Base-by-base conservation (phyloP, 805 yeast species). In the Candida sphagnicola region DNA sequence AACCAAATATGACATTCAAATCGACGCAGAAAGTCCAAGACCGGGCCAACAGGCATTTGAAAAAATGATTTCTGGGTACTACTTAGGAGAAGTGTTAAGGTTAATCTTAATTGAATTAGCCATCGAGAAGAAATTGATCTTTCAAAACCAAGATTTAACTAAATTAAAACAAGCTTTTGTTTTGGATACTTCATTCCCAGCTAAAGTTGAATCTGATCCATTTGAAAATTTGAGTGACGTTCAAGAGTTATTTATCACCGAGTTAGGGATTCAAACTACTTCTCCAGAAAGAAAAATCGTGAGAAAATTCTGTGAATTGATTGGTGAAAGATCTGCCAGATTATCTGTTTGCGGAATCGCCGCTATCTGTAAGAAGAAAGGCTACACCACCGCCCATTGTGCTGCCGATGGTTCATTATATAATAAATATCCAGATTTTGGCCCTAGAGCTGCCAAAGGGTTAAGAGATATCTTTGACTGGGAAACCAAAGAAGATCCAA, bases 381-480 rank as follows among this genome's bases (percentile, higher is more conserved):
- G 79, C 42, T 78, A 81, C 72, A 65, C 67, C 48, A 74, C 82
- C 29, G 90, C 82, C 37, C 89, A 88, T 57, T 87, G 90, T 65
- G 99, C 98, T 39, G 95, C 96, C 46, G 99, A 91, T 61, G 98
- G 99, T 47, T 88, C 96, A 10, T 98, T 91, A 28, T 87, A 74
- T 75, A 88, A 89, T 78, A 85, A 75, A 67, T 93, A 91, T 71
- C 98, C 99, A 37, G 84, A 81, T 41, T 91, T 91, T 78, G 77
- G 82, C 63, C 82, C 82, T 56, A 78, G 96, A 58, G 96, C 95
- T 25, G 95, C 95, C 35, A 74, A 75, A 57, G 96, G 86, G 42
- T 75, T 91, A 59, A 80, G 81, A 64, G 97, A 89, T 59, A 88
- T 91, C 53, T 86, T 87, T 57, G 91, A 72, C 49, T 91, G 96